Evolutionary conservation across 139 green algal genomes (phyloP).

Genomic region (Chlorella sp.): DNA sequence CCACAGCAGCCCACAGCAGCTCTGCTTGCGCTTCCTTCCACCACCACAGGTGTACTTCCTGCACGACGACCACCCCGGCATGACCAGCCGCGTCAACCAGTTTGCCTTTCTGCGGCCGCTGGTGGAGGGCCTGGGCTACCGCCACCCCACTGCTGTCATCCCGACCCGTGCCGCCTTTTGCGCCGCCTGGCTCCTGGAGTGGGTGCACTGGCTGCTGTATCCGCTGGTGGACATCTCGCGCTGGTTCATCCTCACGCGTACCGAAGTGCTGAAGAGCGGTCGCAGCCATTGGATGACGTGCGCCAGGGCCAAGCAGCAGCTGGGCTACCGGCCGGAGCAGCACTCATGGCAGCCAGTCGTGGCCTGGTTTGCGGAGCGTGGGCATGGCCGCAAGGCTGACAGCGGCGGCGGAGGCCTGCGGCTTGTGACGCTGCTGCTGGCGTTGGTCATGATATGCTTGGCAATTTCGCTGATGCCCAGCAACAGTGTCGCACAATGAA

Average conservation of each 20-base stretch:
- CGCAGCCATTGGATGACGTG: conserved; percentile 33
- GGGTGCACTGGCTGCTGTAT: neutral
- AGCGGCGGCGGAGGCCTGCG: neutral
- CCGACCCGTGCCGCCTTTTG: neutral
- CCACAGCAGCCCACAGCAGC: neutral
- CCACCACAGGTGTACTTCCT: neutral
- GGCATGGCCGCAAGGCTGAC: neutral
- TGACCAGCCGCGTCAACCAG: conserved; percentile 30
- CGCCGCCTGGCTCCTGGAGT: neutral
- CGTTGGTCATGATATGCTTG: neutral
- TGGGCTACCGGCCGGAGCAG: conserved; percentile 21
- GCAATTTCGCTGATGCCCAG: no score
- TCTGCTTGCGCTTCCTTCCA: neutral
- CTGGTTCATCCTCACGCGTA: conserved; percentile 17
- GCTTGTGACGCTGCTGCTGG: neutral
- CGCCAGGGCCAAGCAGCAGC: conserved; percentile 14
- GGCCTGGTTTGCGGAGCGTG: conserved; percentile 22
- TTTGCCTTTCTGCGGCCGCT: conserved; percentile 46
- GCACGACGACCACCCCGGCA: conserved; percentile 1
- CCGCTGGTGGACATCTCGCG: neutral
- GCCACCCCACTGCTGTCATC: conserved; percentile 16
- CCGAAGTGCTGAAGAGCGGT: conserved; percentile 31
- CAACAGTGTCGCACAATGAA: no score
- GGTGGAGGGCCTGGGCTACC: conserved; percentile 37
- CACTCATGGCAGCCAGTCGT: conserved; percentile 21